A percentile compares a stretch with the other conserved stretches of the same genome.
phyloP scores from a whole-genome alignment of 148 eudicot species.

The Rhododendron kiyosumense region DNA sequence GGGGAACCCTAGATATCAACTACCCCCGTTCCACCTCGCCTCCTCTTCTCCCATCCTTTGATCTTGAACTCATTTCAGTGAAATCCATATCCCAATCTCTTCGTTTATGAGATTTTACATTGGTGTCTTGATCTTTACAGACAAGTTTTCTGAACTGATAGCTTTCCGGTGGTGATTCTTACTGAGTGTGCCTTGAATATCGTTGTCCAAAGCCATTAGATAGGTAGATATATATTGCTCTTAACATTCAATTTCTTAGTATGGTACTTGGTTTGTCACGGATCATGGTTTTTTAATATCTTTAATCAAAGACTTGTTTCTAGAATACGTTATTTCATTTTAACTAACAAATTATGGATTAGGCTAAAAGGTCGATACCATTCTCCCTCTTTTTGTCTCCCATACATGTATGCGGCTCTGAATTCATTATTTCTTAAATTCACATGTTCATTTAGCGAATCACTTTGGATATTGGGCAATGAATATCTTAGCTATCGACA shows the following conservation, averaged over 20 bases:
- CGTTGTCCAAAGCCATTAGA: background rate
- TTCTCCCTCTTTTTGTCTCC: background rate
- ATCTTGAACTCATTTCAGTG: background rate
- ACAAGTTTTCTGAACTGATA: background rate
- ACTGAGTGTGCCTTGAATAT: background rate
- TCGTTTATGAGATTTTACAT: background rate
- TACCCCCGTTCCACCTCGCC: background rate
- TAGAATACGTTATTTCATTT: background rate
- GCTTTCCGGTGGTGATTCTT: background rate
- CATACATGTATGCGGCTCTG: background rate
- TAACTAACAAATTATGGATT: background rate
- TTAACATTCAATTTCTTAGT: background rate
- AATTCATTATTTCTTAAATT: background rate
- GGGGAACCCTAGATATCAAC: background rate
- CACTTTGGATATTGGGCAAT: background rate
- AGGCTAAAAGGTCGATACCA: background rate
- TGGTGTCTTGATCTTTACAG: background rate
- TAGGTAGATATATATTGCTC: background rate
- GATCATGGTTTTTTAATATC: background rate
- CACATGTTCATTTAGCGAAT: background rate
- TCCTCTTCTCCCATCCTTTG: background rate
- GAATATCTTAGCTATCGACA: background rate
- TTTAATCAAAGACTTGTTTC: background rate
- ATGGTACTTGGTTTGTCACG: background rate
- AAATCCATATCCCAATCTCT: background rate